A percentile compares a stretch with the other conserved stretches of the same genome.
Evolutionary conservation across 768 basidiomycete species (phyloP).

Genomic region (Lanmaoa pseudosensibilis): DNA sequence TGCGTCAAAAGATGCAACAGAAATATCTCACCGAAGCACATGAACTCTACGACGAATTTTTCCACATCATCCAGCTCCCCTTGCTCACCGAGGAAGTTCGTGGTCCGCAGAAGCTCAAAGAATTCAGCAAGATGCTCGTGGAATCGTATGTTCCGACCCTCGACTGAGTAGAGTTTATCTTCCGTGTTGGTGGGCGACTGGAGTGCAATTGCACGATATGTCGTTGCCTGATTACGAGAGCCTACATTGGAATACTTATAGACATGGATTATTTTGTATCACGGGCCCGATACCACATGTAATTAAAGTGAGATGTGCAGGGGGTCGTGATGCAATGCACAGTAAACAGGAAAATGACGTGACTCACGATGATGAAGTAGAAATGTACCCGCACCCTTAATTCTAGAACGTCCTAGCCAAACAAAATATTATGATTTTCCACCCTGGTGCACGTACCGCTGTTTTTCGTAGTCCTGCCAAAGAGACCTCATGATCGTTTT

Average conservation of each 20-base stretch:
- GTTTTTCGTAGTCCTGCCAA: no score
- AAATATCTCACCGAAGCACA: conserved; percentile 96
- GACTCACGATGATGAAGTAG: neutral
- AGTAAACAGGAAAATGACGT: neutral
- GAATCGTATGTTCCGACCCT: conserved; percentile 64
- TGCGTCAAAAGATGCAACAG: conserved; percentile 97
- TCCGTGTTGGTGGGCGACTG: neutral
- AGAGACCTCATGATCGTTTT: no score
- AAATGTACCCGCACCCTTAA: neutral
- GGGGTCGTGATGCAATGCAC: neutral
- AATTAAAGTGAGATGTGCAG: neutral
- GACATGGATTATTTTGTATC: conserved; percentile 9
- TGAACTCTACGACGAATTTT: conserved; percentile 96
- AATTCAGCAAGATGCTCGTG: conserved; percentile 91
- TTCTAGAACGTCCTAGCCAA: neutral
- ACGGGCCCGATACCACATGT: conserved; percentile 11
- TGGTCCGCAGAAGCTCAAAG: conserved; percentile 88
- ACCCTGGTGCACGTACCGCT: no score
- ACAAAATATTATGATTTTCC: no score
- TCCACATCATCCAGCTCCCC: conserved; percentile 94
- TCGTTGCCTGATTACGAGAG: neutral
- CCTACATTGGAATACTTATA: neutral
- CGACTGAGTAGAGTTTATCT: conserved; percentile 15
- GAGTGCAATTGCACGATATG: neutral
- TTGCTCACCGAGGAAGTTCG: conserved; percentile 96